Conservation (phyloP, 202 grass and related monocot genomes). For the Eragrostis tef region DNA sequence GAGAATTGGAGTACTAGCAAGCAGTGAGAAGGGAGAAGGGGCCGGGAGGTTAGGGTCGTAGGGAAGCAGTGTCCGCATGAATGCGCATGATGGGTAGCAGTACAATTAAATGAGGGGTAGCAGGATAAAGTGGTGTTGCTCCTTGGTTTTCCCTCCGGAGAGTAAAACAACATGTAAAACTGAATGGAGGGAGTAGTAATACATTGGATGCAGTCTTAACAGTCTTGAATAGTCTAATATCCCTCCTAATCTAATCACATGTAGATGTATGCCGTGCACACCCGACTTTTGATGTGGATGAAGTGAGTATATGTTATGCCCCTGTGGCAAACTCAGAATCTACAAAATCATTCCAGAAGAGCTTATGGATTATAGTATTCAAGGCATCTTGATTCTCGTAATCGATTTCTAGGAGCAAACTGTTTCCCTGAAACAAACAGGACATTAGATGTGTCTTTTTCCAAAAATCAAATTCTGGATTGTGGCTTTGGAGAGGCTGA, state of each 20-base stretch:
- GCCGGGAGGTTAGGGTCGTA: too few species aligned
- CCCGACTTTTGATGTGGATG: background rate
- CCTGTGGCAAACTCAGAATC: background rate
- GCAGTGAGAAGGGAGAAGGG: too few species aligned
- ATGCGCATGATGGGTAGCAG: too few species aligned
- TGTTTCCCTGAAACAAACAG: background rate
- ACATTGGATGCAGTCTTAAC: background rate
- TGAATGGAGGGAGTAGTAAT: too few species aligned
- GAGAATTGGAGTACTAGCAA: too few species aligned
- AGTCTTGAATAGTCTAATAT: background rate
- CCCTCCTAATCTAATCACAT: background rate
- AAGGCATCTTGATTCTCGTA: background rate
- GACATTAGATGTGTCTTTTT: background rate
- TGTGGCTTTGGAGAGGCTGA: background rate
- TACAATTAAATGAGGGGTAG: too few species aligned
- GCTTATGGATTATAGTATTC: background rate
- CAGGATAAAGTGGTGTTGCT: too few species aligned
- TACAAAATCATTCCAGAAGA: background rate
- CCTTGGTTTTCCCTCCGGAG: too few species aligned
- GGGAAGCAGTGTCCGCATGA: too few species aligned
- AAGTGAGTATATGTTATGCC: background rate
- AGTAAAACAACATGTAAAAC: too few species aligned
- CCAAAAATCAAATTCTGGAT: background rate
- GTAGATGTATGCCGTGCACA: background rate
- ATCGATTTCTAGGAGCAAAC: background rate